Base-by-base conservation (phyloP, 1,284 basidiomycete species). In the Cryptococcus maquisensis region DNA sequence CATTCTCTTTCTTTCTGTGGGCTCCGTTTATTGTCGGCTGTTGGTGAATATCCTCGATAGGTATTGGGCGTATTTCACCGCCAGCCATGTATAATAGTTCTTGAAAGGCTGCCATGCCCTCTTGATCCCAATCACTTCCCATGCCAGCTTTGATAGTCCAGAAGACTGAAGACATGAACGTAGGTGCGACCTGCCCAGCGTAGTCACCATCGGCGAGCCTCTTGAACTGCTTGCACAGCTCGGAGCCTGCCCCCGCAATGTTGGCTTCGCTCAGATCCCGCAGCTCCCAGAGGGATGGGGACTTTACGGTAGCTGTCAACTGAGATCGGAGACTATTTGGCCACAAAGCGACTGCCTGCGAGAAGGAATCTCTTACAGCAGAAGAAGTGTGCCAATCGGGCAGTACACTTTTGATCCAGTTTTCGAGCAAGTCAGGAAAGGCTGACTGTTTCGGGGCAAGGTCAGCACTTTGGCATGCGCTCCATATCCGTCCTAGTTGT, bases 91-190 rank as follows among this genome's bases (percentile, higher is more conserved):
- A 76, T 13, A 95, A 76, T 8, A 94, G 76, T 13, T 83, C 79
- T n/a, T 86, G 81, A 61, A 94, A 91, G 0, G 87, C 86, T 47
- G 83, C 78, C 4, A 86, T 79, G 59, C 90, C 88, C 35, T 84
- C 82, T 37, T 79, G 79, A 38, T 82, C 81, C 26, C 88, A 72
- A 3, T 79, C 73, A 1, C 78, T 54, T 3, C 86, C 86, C 39
- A 92, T 86, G 61, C 81, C 84, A 18, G 84, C 82, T 66, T 89
- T 90, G 63, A 94, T 76, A 38, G 83, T 81, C 90, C 90, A 94
- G 69, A 94, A 92, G 59, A 86, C 84, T 2, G 78, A 55, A 7
- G 55, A 41, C 8, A 58, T 51, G 52, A 73, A 69, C 2, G 39
- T 49, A 3, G 40, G 26, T 5, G 48, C 40, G 21, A 24, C 43